A percentile compares a stretch with the other conserved stretches of the same genome.
phyloP scores from a whole-genome alignment of 139 green algal species.

The Volvox africanus region DNA sequence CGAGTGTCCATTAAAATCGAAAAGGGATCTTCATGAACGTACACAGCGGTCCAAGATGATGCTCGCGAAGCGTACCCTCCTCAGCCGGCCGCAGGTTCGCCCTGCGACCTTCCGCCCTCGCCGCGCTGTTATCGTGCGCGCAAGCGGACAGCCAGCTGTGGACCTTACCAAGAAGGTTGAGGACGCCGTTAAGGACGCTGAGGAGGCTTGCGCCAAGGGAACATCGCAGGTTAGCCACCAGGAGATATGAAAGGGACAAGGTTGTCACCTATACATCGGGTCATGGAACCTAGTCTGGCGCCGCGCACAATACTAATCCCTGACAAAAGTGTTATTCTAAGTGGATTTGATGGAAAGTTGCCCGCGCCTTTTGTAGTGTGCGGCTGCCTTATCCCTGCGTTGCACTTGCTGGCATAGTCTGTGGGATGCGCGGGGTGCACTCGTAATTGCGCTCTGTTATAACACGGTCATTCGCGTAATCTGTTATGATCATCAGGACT shows the following conservation, averaged over 20 bases:
- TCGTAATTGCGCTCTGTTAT: background rate
- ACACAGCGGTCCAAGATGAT: slow-evolving; percentile 18
- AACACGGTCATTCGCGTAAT: background rate
- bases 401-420: too few species aligned
- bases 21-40: background rate
- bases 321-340: too few species aligned
- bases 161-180: slow-evolving; percentile 45
- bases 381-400: too few species aligned
- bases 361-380: too few species aligned
- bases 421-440: too few species aligned
- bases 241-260: too few species aligned
- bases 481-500: slow-evolving; percentile 26
- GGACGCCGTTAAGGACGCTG: slow-evolving; percentile 55
- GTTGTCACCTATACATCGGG: too few species aligned
- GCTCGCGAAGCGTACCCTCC: slow-evolving; percentile 25
- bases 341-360: too few species aligned
- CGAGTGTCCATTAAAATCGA: slow-evolving; percentile 8
- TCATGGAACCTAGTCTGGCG: too few species aligned
- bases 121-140: slow-evolving; percentile 37
- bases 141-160: slow-evolving; percentile 34
- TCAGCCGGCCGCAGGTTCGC: slow-evolving; percentile 42
- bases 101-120: slow-evolving; percentile 25
- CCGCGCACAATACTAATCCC: too few species aligned
- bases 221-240: slow-evolving; percentile 32
- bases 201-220: slow-evolving; percentile 46